Base-by-base conservation (phyloP, 2,329 filamentous ascomycete species). In the Basipetospora chlamydospora region DNA sequence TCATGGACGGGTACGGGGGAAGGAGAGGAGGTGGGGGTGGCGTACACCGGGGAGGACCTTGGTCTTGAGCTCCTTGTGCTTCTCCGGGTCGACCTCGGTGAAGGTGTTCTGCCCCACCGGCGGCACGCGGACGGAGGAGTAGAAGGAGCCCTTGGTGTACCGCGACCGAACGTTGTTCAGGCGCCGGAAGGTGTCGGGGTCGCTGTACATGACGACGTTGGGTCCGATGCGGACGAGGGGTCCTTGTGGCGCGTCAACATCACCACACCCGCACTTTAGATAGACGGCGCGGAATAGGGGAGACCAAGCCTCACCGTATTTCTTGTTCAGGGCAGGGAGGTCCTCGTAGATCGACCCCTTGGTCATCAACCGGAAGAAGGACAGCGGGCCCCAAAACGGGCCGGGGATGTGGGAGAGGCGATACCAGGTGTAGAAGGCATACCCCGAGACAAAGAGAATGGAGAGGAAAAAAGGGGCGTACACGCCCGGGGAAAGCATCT, bases 81-180 rank as follows among this genome's bases (percentile, higher is more conserved):
- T 57, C 5, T 55, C 56, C 28, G 62, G 64, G 39, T 72, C 56
- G 4, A 59, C 59, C 43, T 67, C 57, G 2, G 58, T 64, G 40
- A 75, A 71, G 23, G 73, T 54, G 38, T 67, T 71, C 44, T 73
- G n/a, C 9, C 12, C 64, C 4, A 56, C 53, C 1, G 60, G 59
- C 4, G 64, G 58, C 40, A 73, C 63, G 18, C 70, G 55, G 3
- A 62, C 60, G 28, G 60, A 54, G 3, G 58, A 57, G 26, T 64
- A 58, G 16, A 58, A 60, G 39, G 55, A 67, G 60, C 61, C 66
- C 13, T 53, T 47, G 3, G 53, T 58, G 33, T 66, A 67, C 33
- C 18, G 22, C 3, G 52, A 54, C 3, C 56, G 55, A 4, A 57
- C 54, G 33, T 50, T 58, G 48, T 56, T 63, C 45, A 60, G 61